Evolutionary conservation across 2,329 filamentous ascomycete genomes (phyloP).

Genomic region (Curvularia sp.): DNA sequence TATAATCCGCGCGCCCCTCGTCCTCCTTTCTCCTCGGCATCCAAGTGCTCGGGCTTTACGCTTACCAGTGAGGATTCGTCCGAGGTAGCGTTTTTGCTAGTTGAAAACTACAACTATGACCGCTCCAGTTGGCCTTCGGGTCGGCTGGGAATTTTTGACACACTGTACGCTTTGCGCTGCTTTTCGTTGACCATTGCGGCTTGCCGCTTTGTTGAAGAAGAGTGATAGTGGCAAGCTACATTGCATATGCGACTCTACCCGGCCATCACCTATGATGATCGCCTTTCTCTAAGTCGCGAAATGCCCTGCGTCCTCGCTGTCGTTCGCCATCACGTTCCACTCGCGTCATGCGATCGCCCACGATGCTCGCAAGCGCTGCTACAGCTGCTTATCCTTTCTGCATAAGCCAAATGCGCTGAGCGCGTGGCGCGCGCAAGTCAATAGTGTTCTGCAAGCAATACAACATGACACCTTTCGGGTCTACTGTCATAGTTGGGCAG

Average conservation of each 20-base stretch:
- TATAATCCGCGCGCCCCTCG: slow-evolving; percentile 14
- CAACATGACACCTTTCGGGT: background rate
- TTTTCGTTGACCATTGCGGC: slow-evolving; percentile 44
- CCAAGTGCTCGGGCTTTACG: slow-evolving; percentile 76
- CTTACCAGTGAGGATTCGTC: slow-evolving; percentile 87
- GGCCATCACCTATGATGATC: too few relatives aligned
- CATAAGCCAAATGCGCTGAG: background rate
- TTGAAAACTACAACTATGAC: slow-evolving; percentile 84
- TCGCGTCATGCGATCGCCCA: background rate
- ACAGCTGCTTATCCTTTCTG: background rate
- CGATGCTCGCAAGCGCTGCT: background rate
- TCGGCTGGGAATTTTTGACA: slow-evolving; percentile 83
- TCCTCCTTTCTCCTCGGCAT: slow-evolving; percentile 16
- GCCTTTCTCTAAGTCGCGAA: too few relatives aligned
- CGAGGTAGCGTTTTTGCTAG: slow-evolving; percentile 89
- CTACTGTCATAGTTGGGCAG: background rate
- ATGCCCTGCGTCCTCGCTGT: too few relatives aligned
- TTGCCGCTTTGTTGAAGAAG: slow-evolving; percentile 42
- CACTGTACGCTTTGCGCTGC: slow-evolving; percentile 29
- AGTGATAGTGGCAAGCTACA: slow-evolving; percentile 1
- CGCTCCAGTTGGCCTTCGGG: slow-evolving; percentile 74
- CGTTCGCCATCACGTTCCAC: background rate
- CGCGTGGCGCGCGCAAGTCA: background rate
- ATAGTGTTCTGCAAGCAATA: background rate
- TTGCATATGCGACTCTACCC: background rate